Conservation (phyloP, 768 basidiomycete genomes). For the Lentinula detonsa region DNA sequence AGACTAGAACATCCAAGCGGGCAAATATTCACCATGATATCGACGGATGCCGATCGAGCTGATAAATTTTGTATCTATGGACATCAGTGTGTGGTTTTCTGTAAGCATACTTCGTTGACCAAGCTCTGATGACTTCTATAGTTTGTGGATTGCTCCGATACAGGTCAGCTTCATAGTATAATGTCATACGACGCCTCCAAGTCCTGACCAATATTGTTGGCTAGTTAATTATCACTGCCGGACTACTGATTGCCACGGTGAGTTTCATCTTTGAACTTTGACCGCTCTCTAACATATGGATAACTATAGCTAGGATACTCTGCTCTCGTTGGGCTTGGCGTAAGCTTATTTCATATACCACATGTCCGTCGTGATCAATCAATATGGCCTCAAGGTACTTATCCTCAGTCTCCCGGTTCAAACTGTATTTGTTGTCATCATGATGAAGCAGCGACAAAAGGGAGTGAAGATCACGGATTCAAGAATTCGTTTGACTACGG, state of each 20-base stretch:
- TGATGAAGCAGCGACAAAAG: constrained; percentile 38
- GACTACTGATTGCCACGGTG: constrained; percentile 42
- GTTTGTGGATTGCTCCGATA: constrained; percentile 27
- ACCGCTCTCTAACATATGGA: background rate
- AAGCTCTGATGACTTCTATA: constrained; percentile 2
- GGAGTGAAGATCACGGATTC: constrained; percentile 48
- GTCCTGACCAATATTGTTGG: background rate
- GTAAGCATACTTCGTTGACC: background rate
- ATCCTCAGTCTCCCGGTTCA: constrained; percentile 44
- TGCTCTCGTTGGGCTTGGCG: constrained; percentile 46
- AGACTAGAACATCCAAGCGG: constrained; percentile 41
- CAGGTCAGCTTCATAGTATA: constrained; percentile 14
- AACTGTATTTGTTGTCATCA: constrained; percentile 31
- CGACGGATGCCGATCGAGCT: constrained; percentile 38
- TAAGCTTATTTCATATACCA: constrained; percentile 11
- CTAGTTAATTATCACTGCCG: constrained; percentile 43
- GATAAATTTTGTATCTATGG: constrained; percentile 26
- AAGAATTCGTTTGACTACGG: constrained; percentile 44
- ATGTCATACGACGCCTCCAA: background rate
- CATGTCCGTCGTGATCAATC: background rate
- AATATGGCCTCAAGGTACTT: constrained; percentile 28
- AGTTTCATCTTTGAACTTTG: background rate
- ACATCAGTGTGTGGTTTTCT: constrained; percentile 18
- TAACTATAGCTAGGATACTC: constrained; percentile 40
- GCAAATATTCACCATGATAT: constrained; percentile 46